Base-by-base conservation (phyloP, 1,284 basidiomycete species). In the Stereum hirsutum region DNA sequence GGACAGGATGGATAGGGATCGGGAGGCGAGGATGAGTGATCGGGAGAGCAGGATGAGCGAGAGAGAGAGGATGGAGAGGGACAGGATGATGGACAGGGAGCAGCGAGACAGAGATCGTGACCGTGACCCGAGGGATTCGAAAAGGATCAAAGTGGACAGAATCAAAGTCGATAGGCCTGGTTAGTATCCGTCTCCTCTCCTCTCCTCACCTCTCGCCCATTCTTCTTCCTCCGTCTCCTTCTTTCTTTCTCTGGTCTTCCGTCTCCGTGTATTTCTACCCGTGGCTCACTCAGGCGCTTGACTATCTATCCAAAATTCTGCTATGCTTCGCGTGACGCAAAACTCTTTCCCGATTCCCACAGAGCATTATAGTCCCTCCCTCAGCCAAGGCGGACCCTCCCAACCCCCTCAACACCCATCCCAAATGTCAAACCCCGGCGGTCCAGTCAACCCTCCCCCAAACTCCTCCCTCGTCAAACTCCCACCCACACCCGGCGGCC, bases 131-230 rank as follows among this genome's bases (percentile, higher is more conserved):
- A 56, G 68, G 41, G 70, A 74, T 42, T 57, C 64, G 26, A 72
- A 72, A 51, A 63, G 72, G 35, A 63, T 69, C 48, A 73, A 72
- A 52, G 57, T 52, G 34, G 54, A 57, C 47, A 49, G 60, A 32
- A 59, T 62, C 53, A 65, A 64, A 52, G 46, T 50, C 26, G 62
- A 65, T 55, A 54, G 62, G 43, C 50, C 57, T 51, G 56, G 59
- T 61, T 49, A 32, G 56, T 52, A 6, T 46, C 43, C 14, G 39
- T 46, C 19, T 44, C 38, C 38, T 45, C n/a, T 30, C 44, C 41
- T 39, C 34, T 42, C 43, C 19, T 46, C 42, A 28, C 43, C 36
- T 48, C 49, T 46, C 37, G 37, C 15, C 32, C 34, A 10, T 36
- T 39, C 27, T 24, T 37, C 21, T 34, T 8, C 15, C 20, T 14